Base-by-base conservation (phyloP, 1,139 yeast genomes). In the Hansenula lynferdii region DNA sequence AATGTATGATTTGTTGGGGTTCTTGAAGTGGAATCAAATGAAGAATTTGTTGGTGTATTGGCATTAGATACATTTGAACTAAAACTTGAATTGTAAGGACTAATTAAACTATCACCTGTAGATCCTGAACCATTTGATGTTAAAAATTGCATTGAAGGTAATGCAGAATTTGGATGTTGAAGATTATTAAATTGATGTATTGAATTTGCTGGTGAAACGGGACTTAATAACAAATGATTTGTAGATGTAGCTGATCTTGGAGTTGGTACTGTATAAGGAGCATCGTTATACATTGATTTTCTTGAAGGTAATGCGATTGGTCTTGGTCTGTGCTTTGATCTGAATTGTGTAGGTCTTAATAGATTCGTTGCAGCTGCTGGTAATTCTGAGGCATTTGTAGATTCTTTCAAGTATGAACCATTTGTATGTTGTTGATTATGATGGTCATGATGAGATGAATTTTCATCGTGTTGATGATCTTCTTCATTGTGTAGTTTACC, bases 291-390 rank as follows among this genome's bases (percentile, higher is more conserved):
- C 11, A 43, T 24, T 0, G 43, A 16, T n/a, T 39, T 44, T 11
- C 45, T 31, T 4, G 40, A 8, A 3, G 45, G 41, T 11, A 49
- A 27, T 6, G 43, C 45, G 19, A 52, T 36, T 4, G 56, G 56
- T 16, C 49, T 42, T 28, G 56, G 56, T 35, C 56, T 47, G 28
- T 46, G 53, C 35, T 50, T 52, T 7, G 56, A 40, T 37, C 49
- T 45, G 40, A 47, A 52, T 29, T 49, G 51, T 4, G 52, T 34
- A 3, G 56, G 56, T 34, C 41, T 40, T 6, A 42, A 17, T 8
- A 51, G 31, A 1, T 48, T 44, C 14, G 40, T 32, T 27, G 47
- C 30, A 10, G 49, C 43, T 3, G 43, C 42, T 18, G 44, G 45
- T n/a, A 45, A 31, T 26, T 41, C 39, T 20, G 34, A 16, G n/a